Base-by-base conservation (phyloP, 1,139 yeast species). In the Candida neerlandica region DNA sequence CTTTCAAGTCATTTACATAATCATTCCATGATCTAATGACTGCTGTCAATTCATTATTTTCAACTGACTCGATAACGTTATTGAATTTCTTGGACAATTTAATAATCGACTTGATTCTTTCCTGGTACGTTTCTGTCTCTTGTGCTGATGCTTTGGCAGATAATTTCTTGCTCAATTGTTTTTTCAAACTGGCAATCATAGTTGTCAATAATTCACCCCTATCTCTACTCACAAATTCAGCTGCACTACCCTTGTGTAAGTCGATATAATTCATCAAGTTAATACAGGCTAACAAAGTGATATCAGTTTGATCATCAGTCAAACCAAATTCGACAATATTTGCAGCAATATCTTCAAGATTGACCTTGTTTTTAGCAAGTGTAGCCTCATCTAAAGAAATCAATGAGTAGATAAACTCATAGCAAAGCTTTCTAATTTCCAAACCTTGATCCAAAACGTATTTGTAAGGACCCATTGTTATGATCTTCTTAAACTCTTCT, bases 401-500 rank as follows among this genome's bases (percentile, higher is more conserved):
- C 19, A 87, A 65, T 5, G 89, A 77, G 62, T 85, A 85, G 44
- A 89, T 70, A 30, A 86, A 71, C 61, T 89, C 96, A 63, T 85
- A 88, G 9, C 89, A 77, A 45, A 87, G 77, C 62, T 87, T 88
- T 49, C 97, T 75, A 51, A 85, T 80, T 54, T 84, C 91, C 43
- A 88, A 71, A 0, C 94, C 96, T 58, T 86, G 87, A 61, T 89
- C 97, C 42, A 88, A 80, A 52, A 84, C 84, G 61, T 88, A 92
- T 60, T 88, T 88, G 71, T 87, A 89, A 0, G 96, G 96, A 0
- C 97, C 97, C 84, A 90, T 88, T 43, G 86, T 88, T 38, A 89
- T 85, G 11, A 77, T 70, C 50, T 85, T 84, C 46, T 87, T 81
- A 58, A 84, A 84, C 46, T 78, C 77, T 26, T 75, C 75, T 55